Conservation (phyloP, 345 rosid genomes). For the Arabidopsis arenosa region DNA sequence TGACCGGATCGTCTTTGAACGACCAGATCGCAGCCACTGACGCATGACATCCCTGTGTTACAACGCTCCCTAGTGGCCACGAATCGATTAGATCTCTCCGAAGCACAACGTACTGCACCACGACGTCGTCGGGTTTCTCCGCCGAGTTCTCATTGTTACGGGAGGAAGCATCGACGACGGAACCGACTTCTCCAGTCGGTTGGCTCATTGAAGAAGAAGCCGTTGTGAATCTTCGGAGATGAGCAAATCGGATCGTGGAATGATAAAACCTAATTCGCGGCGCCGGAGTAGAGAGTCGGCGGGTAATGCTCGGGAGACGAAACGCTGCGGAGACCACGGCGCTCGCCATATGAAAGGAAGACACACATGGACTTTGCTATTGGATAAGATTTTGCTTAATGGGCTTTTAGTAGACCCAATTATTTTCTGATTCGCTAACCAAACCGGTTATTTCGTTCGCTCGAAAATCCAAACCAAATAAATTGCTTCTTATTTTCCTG, state of each 20-base stretch:
- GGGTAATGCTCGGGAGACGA: constrained; percentile 23
- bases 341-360: constrained; percentile 38
- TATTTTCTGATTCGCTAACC: not conserved
- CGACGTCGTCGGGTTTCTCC: constrained; percentile 52
- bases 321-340: constrained; percentile 32
- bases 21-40: constrained; percentile 83
- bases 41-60: constrained; percentile 97
- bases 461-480: not conserved
- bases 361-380: constrained; percentile 14
- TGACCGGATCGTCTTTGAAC: constrained; percentile 66
- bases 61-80: constrained; percentile 95
- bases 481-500: not conserved
- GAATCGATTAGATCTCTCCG: constrained; percentile 86
- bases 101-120: constrained; percentile 84
- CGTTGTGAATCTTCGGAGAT: constrained; percentile 8
- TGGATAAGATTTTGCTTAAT: constrained; percentile 36
- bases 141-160: constrained; percentile 29
- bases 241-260: not conserved
- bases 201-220: constrained; percentile 55
- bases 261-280: not conserved
- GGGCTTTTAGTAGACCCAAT: constrained; percentile 34
- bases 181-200: constrained; percentile 27
- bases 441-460: constrained; percentile 17
- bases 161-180: constrained; percentile 35
- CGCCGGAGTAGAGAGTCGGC: constrained; percentile 22